Percentiles rank a stretch among this genome's conserved stretches.
phyloP scores from a whole-genome alignment of 129 eudicot species.

The Chrysanthemum lavandulifolium region DNA sequence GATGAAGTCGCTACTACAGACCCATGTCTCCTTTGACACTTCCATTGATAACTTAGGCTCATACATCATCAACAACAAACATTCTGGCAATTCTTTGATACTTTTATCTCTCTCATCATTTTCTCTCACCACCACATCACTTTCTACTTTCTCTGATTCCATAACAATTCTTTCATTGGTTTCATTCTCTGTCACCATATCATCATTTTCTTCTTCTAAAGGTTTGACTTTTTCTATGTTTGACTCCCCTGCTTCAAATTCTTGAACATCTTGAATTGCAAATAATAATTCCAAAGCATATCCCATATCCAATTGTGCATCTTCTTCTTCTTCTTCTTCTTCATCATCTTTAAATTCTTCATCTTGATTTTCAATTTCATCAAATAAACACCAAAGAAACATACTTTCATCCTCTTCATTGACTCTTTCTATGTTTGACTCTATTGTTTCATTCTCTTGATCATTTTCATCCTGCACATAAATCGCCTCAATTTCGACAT shows the following conservation, averaged over 20 bases:
- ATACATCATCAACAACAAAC: slow-evolving; percentile 81
- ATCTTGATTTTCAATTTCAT: slow-evolving; percentile 34
- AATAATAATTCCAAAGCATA: slow-evolving; percentile 18
- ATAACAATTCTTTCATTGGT: slow-evolving; percentile 13
- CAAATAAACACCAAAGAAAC: slow-evolving; percentile 24
- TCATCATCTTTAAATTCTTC: slow-evolving; percentile 21
- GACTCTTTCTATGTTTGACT: slow-evolving; percentile 16
- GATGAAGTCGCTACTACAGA: slow-evolving; percentile 67
- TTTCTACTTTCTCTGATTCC: slow-evolving; percentile 17
- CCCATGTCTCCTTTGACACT: slow-evolving; percentile 95
- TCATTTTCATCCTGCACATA: slow-evolving; percentile 3
- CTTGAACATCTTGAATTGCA: slow-evolving; percentile 1
- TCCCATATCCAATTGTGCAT: slow-evolving; percentile 18
- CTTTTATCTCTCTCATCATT: slow-evolving; percentile 19
- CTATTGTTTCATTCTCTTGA: slow-evolving; percentile 2
- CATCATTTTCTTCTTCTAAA: slow-evolving; percentile 20
- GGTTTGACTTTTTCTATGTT: slow-evolving; percentile 15
- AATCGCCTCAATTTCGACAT: slow-evolving; percentile 18
- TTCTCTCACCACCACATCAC: slow-evolving; percentile 11
- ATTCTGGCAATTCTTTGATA: slow-evolving; percentile 54
- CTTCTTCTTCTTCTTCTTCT: slow-evolving; percentile 26
- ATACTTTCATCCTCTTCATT: slow-evolving; percentile 22
- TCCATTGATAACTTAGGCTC: slow-evolving; percentile 96
- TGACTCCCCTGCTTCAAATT: slow-evolving; percentile 20
- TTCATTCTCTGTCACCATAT: slow-evolving; percentile 15